Evolutionary conservation across 1,139 yeast species (phyloP), one percentile per base, ranked within the genome.

Genomic region (Pichia sp.): DNA sequence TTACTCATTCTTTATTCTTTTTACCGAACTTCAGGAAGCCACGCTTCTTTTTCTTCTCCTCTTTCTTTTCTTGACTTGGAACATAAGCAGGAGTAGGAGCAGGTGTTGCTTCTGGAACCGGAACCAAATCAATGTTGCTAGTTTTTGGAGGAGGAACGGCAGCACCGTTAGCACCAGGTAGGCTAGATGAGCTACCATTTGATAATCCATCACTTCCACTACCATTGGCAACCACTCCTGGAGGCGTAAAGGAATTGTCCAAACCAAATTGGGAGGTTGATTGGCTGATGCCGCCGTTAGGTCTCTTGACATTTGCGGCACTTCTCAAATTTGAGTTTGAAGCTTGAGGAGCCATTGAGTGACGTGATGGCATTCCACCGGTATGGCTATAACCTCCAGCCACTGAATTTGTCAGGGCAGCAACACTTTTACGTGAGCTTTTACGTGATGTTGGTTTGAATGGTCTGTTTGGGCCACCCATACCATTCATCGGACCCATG

Each of bases 401-500:
- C 23, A 58, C 53, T 16, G 61, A 47, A 34, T 34, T 34, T 34
- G 59, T 52, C 30, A 63, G 15, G 19, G 64, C 57, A 10, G 68
- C 59, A 10, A 67, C 59, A 4, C 70, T 66, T 49, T 64, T 66
- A 52, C 72, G 61, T 31, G 60, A 56, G 54, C 67, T 65, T 57
- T 69, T 69, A 51, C 71, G 61, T 10, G 70, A 65, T 8, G 71
- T 67, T 45, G 69, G 66, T 52, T 66, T 68, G 56, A 67, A 67
- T 38, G 58, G 64, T 53, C 68, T 62, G 45, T 54, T 58, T 16
- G 57, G 43, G 30, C 50, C 44, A 15, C 46, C 51, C 53, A 45
- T 50, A 16, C 49, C 53, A n/a, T 16, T 26, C 45, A 45, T 26
- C 13, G 26, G 16, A 34, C 16, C 45, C 43, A 36, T 45, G n/a